Evolutionary conservation across 768 basidiomycete genomes (phyloP), one percentile per base, ranked within the genome.

Genomic region (Polyporus arcularius): DNA sequence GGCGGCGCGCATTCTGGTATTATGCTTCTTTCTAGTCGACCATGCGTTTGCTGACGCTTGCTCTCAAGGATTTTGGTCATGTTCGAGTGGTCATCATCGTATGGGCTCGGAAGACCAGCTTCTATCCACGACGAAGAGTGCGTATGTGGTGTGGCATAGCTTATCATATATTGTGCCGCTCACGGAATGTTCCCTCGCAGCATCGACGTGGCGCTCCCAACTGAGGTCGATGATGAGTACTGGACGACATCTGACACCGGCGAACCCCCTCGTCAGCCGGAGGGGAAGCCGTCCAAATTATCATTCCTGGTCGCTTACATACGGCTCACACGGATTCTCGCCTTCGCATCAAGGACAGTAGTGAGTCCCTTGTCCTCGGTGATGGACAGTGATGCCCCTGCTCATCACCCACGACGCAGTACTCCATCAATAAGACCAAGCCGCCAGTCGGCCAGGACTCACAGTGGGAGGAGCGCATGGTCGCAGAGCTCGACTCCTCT

Each of bases 81-180:
- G 9, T 16, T 68, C 3, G 77, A 77, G 47, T 68, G 74, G 32
- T 52, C 56, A 35, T 65, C 75, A 45, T 80, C 81, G 42, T 73
- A 80, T 5, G 80, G 80, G 47, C 75, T 89, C 42, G 91, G 92
- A 10, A 79, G 91, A 16, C 85, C 88, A 0, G 79, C 82, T 54
- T 82, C 84, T 3, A 78, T 91, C 4, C 84, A 86, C 51, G 87
- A 90, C 48, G 88, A 88, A 71, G 90, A 90, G 85, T 87, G 26
- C 14, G 57, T 32, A 28, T 30, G 21, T 26, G 21, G 21, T 26
- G 21, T 54, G 31, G 4, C n/a, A 21, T 4, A 2, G 7, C 8
- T 10, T 39, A 7, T 56, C 6, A n/a, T 28, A 30, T 42, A 26
- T 26, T 26, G 21, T 26, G 21, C 2, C 21, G 21, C n/a, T 38